Evolutionary conservation across 2,329 filamentous ascomycete species (phyloP).

Genomic region (Purpureocillium lavendulum): DNA sequence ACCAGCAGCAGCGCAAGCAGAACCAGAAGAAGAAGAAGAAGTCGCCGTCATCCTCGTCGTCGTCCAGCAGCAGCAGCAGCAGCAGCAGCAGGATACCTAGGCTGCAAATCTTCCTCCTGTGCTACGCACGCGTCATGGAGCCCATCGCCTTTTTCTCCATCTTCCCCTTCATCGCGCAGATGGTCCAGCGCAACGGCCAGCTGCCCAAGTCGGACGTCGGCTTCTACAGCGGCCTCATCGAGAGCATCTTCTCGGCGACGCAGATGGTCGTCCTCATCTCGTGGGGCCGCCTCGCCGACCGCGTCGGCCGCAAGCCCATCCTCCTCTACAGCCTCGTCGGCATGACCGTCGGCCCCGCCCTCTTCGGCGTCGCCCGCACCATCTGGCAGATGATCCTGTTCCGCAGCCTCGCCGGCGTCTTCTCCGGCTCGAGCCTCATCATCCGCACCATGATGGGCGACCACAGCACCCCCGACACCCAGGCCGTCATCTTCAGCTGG

Average conservation of each 20-base stretch:
- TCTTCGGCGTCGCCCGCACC: conserved; percentile 60
- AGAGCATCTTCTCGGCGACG: conserved; percentile 63
- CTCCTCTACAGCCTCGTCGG: conserved; percentile 60
- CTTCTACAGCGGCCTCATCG: conserved; percentile 72
- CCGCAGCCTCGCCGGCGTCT: conserved; percentile 63
- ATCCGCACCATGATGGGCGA: conserved; percentile 73
- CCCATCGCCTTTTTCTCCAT: conserved; percentile 79
- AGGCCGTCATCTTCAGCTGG: conserved; percentile 66
- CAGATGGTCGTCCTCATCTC: conserved; percentile 72
- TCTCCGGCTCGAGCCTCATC: conserved; percentile 66
- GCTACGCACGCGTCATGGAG: conserved; percentile 64
- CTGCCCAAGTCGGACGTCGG: conserved; percentile 60
- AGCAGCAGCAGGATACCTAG: conserved; percentile 42
- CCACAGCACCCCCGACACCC: conserved; percentile 59
- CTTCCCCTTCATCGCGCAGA: conserved; percentile 72
- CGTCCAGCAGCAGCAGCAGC: background rate
- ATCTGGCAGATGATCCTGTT: conserved; percentile 70
- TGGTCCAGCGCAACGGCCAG: conserved; percentile 60
- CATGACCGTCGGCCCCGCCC: conserved; percentile 47
- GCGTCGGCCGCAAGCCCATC: conserved; percentile 63
- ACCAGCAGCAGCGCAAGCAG: too few relatives aligned
- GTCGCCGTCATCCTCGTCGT: too few relatives aligned
- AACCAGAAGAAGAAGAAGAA: too few relatives aligned
- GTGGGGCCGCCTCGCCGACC: conserved; percentile 59
- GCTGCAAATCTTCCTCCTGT: conserved; percentile 63